Conservation (phyloP, 176 grass and related monocot genomes). For the Rhipidocladum racemiflorum region DNA sequence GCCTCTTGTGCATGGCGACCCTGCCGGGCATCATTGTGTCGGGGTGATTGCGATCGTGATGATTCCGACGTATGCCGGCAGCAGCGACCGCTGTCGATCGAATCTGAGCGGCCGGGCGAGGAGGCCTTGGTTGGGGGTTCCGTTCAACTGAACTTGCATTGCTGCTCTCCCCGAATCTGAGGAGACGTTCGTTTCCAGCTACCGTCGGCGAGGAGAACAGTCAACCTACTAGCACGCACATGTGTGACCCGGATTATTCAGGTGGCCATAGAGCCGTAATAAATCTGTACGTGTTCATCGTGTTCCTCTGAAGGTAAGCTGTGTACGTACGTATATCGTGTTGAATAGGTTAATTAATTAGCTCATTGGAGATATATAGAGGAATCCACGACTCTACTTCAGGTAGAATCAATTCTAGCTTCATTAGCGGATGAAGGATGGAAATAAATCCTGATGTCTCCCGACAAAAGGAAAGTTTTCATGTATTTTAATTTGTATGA, state of each 20-base stretch:
- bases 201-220: background rate
- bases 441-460: background rate
- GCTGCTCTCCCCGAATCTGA: background rate
- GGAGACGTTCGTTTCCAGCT: background rate
- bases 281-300: too few species aligned
- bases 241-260: too few species aligned
- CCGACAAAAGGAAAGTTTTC: background rate
- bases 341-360: too few species aligned
- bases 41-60: background rate
- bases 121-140: background rate
- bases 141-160: background rate
- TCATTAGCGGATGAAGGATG: too few species aligned
- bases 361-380: too few species aligned
- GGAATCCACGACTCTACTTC: too few species aligned
- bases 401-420: too few species aligned
- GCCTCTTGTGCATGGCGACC: background rate
- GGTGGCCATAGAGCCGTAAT: too few species aligned
- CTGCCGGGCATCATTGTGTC: conserved; percentile 41
- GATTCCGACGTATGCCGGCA: background rate
- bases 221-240: background rate
- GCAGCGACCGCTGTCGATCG: conserved; percentile 1
- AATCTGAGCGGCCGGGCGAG: background rate
- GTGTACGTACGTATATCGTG: too few species aligned
- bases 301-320: too few species aligned
- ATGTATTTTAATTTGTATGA: background rate